These are phyloP conservation scores for Talaromyces islandicus DNA, from an alignment of 2,329 filamentous ascomycete genomes.

Conservation along the genomic window DNA sequence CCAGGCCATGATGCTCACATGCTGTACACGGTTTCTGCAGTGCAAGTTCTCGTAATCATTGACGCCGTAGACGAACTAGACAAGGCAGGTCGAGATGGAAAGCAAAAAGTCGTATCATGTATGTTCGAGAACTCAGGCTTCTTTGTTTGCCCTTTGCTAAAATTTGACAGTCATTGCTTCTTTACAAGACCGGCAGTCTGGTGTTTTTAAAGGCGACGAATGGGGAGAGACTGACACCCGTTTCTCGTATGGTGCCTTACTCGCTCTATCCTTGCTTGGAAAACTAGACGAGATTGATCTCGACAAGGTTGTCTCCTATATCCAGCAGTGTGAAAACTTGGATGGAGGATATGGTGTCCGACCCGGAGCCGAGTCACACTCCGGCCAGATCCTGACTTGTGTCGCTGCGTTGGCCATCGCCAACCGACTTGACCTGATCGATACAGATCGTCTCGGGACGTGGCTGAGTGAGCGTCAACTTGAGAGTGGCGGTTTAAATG, in stretches of 20 bases:
- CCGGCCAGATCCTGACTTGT: conserved; percentile 94
- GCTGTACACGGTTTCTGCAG: conserved; percentile 89
- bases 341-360: conserved; percentile 89
- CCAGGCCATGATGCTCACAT: conserved; percentile 94
- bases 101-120: conserved; percentile 72
- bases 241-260: conserved; percentile 86
- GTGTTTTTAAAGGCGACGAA: conserved; percentile 88
- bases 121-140: conserved; percentile 30
- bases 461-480: conserved; percentile 95
- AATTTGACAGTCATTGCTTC: conserved; percentile 61
- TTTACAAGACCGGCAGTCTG: conserved; percentile 73
- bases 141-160: not conserved
- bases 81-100: conserved; percentile 58
- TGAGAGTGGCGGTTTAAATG: conserved; percentile 82
- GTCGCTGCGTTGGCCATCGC: conserved; percentile 81
- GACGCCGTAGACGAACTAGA: conserved; percentile 83
- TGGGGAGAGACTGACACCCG: conserved; percentile 96
- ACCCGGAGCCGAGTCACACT: conserved; percentile 88
- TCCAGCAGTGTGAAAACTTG: conserved; percentile 81
- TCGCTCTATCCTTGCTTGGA: conserved; percentile 77
- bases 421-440: conserved; percentile 71
- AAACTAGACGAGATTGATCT: conserved; percentile 70
- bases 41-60: conserved; percentile 84
- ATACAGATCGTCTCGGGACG: conserved; percentile 72
- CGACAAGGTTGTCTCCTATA: conserved; percentile 69